Base-by-base conservation (phyloP, 257 asterid genomes). In the Primulina tabacum region DNA sequence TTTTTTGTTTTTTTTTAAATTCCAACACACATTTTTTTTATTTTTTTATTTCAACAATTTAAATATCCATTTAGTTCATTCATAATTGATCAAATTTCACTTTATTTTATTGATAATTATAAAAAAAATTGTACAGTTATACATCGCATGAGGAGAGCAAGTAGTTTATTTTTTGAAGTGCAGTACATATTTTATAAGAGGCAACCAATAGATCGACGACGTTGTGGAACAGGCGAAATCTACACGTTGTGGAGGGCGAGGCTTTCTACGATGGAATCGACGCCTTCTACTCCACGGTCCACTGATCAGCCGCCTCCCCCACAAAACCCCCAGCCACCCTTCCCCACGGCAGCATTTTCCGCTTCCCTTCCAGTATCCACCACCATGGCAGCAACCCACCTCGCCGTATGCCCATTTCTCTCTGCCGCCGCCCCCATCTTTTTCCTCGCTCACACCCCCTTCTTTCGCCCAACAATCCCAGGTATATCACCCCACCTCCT, bases 401-500 rank as follows among this genome's bases (percentile, higher is more conserved):
- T 12, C 76, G 4, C 73, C 84, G 35, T 82, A 74, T 67, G 71
- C 86, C 3, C 95, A 89, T 77, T 89, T 77, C 71, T 65, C 90
- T 5, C 84, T 83, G 40, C 97, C 92, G 0, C 70, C 83, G 30
- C 84, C 83, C 30, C 71, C 76, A 10, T 81, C 95, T 0, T 90
- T 90, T 72, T 79, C 93, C 4, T 85, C 97, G 2, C 82, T 84
- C 60, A 57, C 86, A 29, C 77, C 92, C 5, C 84, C 91, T 29
- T 70, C 93, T 57, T 87, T 69, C 73, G 86, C 80, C 8, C 96
- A 80, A 71, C 93, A 86, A 76, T 86, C 92, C 24, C 93, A 88
- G 88, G 93, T 87, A 53, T 16, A 11, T 61, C 37, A 35, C 66
- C 32, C 3, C n/a, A n/a, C 17, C 64, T 33, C 3, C 7, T 18